Percentiles rank a stretch among this genome's conserved stretches.
These are phyloP conservation scores for Arxiozyma heterogenica DNA, from an alignment of 1,139 yeast genomes.

Conservation along the genomic window DNA sequence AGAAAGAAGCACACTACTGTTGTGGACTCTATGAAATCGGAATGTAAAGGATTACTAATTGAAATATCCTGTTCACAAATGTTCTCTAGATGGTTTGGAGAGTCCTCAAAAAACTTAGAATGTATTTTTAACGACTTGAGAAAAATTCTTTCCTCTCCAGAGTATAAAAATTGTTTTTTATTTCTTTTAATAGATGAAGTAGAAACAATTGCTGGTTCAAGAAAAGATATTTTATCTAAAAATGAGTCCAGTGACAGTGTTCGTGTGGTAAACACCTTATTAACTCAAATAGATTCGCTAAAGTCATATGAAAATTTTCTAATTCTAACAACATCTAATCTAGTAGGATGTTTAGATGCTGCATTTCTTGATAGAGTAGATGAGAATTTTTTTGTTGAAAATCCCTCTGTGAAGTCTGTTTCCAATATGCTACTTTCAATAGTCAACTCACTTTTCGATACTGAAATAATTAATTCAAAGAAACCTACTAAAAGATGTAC, in stretches of 20 bases:
- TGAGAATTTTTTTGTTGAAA: constrained; percentile 26
- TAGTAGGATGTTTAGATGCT: constrained; percentile 28
- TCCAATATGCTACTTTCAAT: constrained; percentile 21
- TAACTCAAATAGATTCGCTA: constrained; percentile 33
- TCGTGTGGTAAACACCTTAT: constrained; percentile 34
- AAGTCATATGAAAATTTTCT: constrained; percentile 29
- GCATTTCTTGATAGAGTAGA: constrained; percentile 36
- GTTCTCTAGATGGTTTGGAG: constrained; percentile 37
- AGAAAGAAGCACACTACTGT: constrained; percentile 8
- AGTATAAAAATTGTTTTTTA: constrained; percentile 18
- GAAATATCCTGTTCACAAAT: constrained; percentile 34
- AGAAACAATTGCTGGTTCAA: constrained; percentile 35
- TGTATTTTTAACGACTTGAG: constrained; percentile 30
- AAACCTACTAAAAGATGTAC: not conserved
- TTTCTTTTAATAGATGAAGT: constrained; percentile 35
- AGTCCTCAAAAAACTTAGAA: constrained; percentile 34
- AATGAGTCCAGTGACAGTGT: constrained; percentile 35
- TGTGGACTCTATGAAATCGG: not conserved
- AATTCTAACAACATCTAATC: constrained; percentile 34
- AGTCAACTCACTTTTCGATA: constrained; percentile 17
- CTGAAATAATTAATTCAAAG: constrained; percentile 11
- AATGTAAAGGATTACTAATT: constrained; percentile 23
- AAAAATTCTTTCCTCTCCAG: constrained; percentile 13
- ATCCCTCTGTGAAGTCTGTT: constrained; percentile 27
- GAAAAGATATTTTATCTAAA: constrained; percentile 29